Conservation (phyloP, 352 stramenopile genomes). For the Phytophthora nicotianae region DNA sequence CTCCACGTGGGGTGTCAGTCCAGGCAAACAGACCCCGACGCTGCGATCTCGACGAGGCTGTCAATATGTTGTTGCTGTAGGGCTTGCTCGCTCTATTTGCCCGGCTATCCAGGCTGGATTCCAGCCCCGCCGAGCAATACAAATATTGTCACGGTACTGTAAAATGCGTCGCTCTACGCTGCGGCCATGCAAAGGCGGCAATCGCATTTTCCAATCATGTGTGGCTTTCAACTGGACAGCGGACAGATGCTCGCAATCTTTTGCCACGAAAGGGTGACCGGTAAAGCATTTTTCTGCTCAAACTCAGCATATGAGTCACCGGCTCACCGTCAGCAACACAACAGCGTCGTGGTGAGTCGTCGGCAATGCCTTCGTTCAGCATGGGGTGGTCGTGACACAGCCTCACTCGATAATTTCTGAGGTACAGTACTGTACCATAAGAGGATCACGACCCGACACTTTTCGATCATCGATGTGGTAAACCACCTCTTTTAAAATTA, state of each 20-base stretch:
- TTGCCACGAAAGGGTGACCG: too few species aligned
- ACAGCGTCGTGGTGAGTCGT: too few species aligned
- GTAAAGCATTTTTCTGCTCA: too few species aligned
- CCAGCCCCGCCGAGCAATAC: conserved; percentile 4
- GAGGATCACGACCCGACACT: too few species aligned
- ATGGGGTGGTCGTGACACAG: too few species aligned
- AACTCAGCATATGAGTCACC: conserved; percentile 5
- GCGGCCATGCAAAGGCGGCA: background rate
- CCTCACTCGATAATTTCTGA: background rate
- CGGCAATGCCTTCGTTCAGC: too few species aligned
- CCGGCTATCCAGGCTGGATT: conserved; percentile 21
- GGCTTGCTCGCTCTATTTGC: conserved; percentile 16
- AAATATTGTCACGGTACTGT: background rate
- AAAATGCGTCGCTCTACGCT: background rate
- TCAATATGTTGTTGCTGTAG: conserved; percentile 6
- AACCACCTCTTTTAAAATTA: too few species aligned
- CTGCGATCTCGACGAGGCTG: conserved; percentile 3
- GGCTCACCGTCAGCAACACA: background rate
- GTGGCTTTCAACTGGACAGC: conserved; percentile 12
- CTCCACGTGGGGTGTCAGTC: background rate
- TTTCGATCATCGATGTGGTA: too few species aligned
- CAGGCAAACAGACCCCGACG: background rate
- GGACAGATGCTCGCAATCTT: conserved; percentile 19
- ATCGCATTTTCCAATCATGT: background rate
- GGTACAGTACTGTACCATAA: too few species aligned